Percentiles rank a stretch among this genome's conserved stretches.
Conservation (phyloP, 345 rosid species). For the Noccaea caerulescens region DNA sequence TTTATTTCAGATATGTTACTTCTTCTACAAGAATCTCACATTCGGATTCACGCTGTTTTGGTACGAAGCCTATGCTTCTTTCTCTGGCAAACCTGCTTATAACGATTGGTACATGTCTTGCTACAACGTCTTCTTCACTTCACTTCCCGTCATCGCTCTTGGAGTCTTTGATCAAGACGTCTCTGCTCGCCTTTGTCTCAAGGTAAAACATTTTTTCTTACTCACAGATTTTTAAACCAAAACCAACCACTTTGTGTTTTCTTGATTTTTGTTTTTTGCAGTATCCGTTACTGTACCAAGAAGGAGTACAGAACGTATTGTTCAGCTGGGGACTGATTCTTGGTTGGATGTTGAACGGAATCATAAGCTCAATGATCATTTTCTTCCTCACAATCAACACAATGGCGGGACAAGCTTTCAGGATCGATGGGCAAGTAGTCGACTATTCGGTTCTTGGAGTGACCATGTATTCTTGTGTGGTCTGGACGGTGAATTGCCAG, state of each 20-base stretch:
- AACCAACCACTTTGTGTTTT: neutral
- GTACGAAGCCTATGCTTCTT: constrained; percentile 89
- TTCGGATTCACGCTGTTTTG: constrained; percentile 94
- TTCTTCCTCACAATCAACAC: constrained; percentile 71
- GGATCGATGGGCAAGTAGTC: constrained; percentile 69
- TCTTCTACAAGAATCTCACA: constrained; percentile 92
- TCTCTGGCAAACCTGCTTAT: constrained; percentile 92
- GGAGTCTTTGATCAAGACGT: constrained; percentile 98
- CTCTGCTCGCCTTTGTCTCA: constrained; percentile 81
- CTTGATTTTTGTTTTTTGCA: constrained; percentile 39
- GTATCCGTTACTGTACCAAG: constrained; percentile 78
- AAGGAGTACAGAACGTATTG: constrained; percentile 75
- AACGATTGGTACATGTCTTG: constrained; percentile 96
- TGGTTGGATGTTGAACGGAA: constrained; percentile 90
- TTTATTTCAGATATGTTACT: constrained; percentile 77
- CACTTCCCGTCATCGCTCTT: constrained; percentile 93
- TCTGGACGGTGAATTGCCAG: constrained; percentile 88
- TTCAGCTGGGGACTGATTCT: constrained; percentile 85
- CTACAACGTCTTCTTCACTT: constrained; percentile 95
- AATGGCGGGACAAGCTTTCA: constrained; percentile 63
- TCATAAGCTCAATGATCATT: constrained; percentile 74
- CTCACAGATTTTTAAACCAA: too few species aligned
- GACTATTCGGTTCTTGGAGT: constrained; percentile 77
- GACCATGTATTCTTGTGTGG: constrained; percentile 79
- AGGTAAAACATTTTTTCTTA: constrained; percentile 47